Evolutionary conservation across 2,329 filamentous ascomycete genomes (phyloP), one percentile per base, ranked within the genome.

Genomic region (Periconia sp.): DNA sequence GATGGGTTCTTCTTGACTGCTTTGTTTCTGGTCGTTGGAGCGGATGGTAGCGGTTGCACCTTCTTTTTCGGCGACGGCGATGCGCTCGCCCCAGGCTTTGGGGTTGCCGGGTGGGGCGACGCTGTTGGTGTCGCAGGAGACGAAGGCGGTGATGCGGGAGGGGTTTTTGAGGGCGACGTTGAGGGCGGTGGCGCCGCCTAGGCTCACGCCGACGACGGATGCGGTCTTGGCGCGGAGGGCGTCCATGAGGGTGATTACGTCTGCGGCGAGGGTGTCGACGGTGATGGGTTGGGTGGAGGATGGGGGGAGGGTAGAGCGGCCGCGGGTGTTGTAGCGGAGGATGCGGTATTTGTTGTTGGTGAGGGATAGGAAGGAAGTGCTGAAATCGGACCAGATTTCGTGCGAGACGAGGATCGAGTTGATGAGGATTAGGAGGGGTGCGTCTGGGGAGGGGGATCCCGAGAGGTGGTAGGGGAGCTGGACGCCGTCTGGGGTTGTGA

Each of bases 361-460:
- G 47, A 81, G 81, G 13, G 72, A 63, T 41, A 80, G 70, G 60
- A 94, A 81, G n/a, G 83, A 75, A 1, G 77, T 75, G 1, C 94
- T 76, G 54, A 95, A 84, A 1, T 80, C 79, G 63, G 94, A 88
- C 91, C 91, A 96, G 82, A 96, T 94, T 69, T 83, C 80, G 59
- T 88, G 81, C 45, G 87, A 85, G 2, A 90, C 90, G 8, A 96
- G 82, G 47, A 96, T 86, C 1, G 88, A 92, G 78, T 95, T 95
- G 74, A 82, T 82, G 61, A 92, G 88, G 18, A 91, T 85, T 11
- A 96, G 79, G 0, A 88, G 82, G 0, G 91, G 91, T 0, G 90
- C 89, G 18, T 82, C 68, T 0, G 86, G 83, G 31, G 86, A 80
- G 0, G 83, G 65, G 58, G 83, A 88, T 50, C 91, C 91, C 71